Base-by-base conservation (phyloP, 1,139 yeast species). In the Candida smagusa region DNA sequence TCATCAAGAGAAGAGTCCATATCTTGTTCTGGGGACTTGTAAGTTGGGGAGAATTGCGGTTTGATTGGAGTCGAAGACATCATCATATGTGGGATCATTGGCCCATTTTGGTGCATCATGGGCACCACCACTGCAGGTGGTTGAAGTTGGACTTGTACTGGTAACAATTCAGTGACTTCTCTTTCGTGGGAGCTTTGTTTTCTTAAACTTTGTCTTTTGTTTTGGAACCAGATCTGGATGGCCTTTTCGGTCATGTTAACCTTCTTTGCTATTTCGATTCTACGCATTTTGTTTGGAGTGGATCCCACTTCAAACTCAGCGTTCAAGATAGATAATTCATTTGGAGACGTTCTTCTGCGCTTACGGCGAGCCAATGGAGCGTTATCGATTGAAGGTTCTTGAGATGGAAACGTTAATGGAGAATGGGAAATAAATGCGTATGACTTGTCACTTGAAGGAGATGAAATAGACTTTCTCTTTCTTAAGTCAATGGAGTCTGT, bases 141-240 rank as follows among this genome's bases (percentile, higher is more conserved):
- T 35, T 26, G 53, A 30, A 28, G 41, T 31, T 39, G 34, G 40
- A 73, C 11, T 11, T 27, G 29, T 7, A 69, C 65, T 12, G 74
- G 69, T 24, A 73, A 74, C 45, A 69, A 61, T 41, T 63, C 74
- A 3, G 73, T 67, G 34, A 71, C 56, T 51, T 72, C 77, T 49
- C 58, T 65, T 45, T 72, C 76, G 34, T 52, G 44, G 38, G 53
- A 58, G 41, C 58, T 54, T 46, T 65, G 75, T 50, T 79, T 81
- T 48, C 94, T 79, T 47, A 81, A 63, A 31, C 89, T 77, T 65
- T 92, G 98, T 61, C 98, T 80, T 59, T 81, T 85, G 63, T 92
- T 92, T 63, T 92, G 98, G 63, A 92, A 92, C 98, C 98, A 92
- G 47, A 92, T 88, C 64, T 92, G 97, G 23, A 92, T 95, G 2